A percentile compares a stretch with the other conserved stretches of the same genome.
Evolutionary conservation across 108 stramenopile genomes (phyloP).

Genomic region (Cyclotella sp.): DNA sequence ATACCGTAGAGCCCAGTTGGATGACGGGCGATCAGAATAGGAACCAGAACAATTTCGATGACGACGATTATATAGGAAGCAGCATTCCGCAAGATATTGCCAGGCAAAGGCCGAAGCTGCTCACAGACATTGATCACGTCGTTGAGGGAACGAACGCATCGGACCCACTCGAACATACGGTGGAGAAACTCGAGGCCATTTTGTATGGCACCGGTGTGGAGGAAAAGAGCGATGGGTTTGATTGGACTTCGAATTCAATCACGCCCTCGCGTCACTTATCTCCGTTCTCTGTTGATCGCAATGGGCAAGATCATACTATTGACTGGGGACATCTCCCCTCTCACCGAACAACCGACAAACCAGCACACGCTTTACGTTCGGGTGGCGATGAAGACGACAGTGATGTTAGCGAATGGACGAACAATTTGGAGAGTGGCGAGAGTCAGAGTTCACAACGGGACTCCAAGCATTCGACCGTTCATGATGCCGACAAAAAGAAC

Average conservation of each 20-base stretch:
- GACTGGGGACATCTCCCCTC: slow-evolving; percentile 23
- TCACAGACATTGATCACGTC: slow-evolving; percentile 43
- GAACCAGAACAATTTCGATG: not conserved
- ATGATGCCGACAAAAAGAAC: not conserved
- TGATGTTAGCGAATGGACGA: slow-evolving; percentile 54
- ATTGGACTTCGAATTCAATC: slow-evolving; percentile 36
- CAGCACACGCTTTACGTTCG: not conserved
- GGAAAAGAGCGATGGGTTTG: slow-evolving; percentile 40
- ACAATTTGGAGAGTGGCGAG: slow-evolving; percentile 17
- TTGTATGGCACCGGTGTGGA: slow-evolving; percentile 27
- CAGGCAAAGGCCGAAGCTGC: slow-evolving; percentile 26
- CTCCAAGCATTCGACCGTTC: slow-evolving; percentile 1
- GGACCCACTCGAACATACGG: slow-evolving; percentile 33
- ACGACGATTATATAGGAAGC: slow-evolving; percentile 1
- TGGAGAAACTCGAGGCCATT: slow-evolving; percentile 47
- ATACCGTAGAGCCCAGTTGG: slow-evolving; percentile 78
- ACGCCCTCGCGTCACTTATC: not conserved
- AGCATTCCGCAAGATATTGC: not conserved
- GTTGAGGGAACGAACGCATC: slow-evolving; percentile 37
- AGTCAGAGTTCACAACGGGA: slow-evolving; percentile 13
- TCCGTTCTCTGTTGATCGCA: slow-evolving; percentile 18
- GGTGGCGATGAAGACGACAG: slow-evolving; percentile 42
- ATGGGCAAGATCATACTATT: not conserved
- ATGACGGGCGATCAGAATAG: slow-evolving; percentile 67
- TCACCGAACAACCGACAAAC: slow-evolving; percentile 8